These are phyloP conservation scores for Glycine soja DNA, from an alignment of 306 rosid species.

Conservation along the genomic window DNA sequence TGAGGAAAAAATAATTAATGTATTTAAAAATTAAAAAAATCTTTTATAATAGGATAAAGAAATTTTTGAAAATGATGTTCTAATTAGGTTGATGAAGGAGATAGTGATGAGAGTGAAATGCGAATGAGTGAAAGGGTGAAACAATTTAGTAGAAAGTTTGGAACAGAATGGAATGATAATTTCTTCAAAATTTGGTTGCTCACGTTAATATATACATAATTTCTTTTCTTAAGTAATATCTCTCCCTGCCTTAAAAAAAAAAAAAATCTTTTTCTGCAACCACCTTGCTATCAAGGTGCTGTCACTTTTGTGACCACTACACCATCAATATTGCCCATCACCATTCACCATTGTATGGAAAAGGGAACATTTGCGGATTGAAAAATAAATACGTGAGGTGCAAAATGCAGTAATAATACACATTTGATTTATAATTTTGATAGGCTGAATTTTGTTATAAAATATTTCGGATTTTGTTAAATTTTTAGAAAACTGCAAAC, in stretches of 20 bases:
- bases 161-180: not conserved
- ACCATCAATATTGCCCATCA: slow-evolving; percentile 15
- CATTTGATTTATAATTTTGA: not conserved
- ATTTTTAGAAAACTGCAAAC: too few relatives aligned
- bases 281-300: not conserved
- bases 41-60: too few relatives aligned
- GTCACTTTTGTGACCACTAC: slow-evolving; percentile 10
- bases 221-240: not conserved
- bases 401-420: not conserved
- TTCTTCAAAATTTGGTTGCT: slow-evolving; percentile 9
- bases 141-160: not conserved
- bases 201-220: not conserved
- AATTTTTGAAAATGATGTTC: too few relatives aligned
- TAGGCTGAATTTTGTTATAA: not conserved
- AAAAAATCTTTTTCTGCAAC: too few relatives aligned
- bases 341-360: not conserved
- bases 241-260: not conserved
- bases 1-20: too few relatives aligned
- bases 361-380: not conserved
- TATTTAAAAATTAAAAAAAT: too few relatives aligned
- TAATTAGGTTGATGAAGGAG: too few relatives aligned
- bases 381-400: not conserved
- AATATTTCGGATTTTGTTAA: not conserved
- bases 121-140: too few relatives aligned
- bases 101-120: too few relatives aligned